Evolutionary conservation across 805 yeast species (phyloP).

Genomic region (Ogataea siamensis): DNA sequence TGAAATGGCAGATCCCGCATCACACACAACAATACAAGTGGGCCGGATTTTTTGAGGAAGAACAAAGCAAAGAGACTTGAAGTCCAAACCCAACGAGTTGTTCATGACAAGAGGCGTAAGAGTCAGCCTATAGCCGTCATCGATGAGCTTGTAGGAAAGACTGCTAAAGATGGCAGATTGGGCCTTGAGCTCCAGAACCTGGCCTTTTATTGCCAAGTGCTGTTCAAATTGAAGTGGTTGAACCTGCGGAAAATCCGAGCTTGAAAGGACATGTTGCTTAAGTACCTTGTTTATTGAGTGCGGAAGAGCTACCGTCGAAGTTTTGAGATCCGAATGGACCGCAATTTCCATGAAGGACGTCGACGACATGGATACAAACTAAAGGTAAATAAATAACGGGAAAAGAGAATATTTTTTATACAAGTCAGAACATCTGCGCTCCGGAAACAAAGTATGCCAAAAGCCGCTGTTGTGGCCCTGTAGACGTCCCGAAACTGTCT

Average conservation of each 20-base stretch:
- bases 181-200: conserved; percentile 8
- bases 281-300: conserved; percentile 15
- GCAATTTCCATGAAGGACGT: conserved; percentile 8
- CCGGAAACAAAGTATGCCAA: no score
- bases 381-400: conserved; percentile 5
- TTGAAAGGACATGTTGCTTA: conserved; percentile 10
- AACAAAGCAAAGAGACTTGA: conserved; percentile 38
- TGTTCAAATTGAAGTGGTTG: conserved; percentile 7
- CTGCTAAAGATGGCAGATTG: conserved; percentile 17
- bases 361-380: not conserved
- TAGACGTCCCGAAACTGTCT: no score
- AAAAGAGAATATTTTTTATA: not conserved
- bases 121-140: conserved; percentile 11
- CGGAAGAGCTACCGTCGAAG: conserved; percentile 4
- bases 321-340: conserved; percentile 6
- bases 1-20: conserved; percentile 35
- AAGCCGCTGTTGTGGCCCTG: no score
- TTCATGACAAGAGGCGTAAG: conserved; percentile 42
- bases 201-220: conserved; percentile 17
- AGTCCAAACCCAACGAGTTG: conserved; percentile 34
- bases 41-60: conserved; percentile 38
- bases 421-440: no score
- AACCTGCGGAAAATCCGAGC: conserved; percentile 9
- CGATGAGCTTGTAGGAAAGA: conserved; percentile 17
- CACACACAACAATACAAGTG: conserved; percentile 39